These are phyloP conservation scores for Cladosporium sp. DNA, from an alignment of 2,329 filamentous ascomycete species.

Conservation along the genomic window DNA sequence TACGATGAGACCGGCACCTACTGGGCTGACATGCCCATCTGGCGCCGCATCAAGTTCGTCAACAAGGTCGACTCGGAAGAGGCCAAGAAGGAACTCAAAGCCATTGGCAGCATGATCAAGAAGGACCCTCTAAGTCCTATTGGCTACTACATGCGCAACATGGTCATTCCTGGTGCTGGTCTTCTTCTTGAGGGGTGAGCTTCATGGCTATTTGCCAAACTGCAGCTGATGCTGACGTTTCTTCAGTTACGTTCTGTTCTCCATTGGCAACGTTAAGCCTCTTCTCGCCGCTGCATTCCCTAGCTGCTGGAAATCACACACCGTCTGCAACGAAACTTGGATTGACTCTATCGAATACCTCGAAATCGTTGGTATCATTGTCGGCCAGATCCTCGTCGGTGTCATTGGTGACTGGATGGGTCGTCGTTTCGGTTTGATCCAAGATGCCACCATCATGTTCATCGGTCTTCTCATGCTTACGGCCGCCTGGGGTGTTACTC, in stretches of 20 bases:
- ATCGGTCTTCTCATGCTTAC: slow-evolving; percentile 88
- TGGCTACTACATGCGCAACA: slow-evolving; percentile 85
- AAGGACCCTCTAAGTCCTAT: slow-evolving; percentile 80
- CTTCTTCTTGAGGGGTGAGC: slow-evolving; percentile 78
- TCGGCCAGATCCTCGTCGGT: slow-evolving; percentile 86
- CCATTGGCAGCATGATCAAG: slow-evolving; percentile 79
- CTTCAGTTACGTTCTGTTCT: slow-evolving; percentile 84
- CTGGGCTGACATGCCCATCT: slow-evolving; percentile 83
- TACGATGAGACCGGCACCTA: slow-evolving; percentile 82
- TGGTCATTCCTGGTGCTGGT: slow-evolving; percentile 88
- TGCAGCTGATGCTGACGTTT: not conserved
- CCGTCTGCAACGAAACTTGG: slow-evolving; percentile 77
- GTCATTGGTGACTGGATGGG: slow-evolving; percentile 79
- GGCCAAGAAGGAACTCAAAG: slow-evolving; percentile 63
- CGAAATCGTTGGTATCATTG: slow-evolving; percentile 92
- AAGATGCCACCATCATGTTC: slow-evolving; percentile 94
- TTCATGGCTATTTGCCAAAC: not conserved
- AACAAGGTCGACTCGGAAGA: slow-evolving; percentile 70
- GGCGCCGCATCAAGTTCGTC: slow-evolving; percentile 73
- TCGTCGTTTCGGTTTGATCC: slow-evolving; percentile 91
- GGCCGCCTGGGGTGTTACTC: slow-evolving; percentile 80
- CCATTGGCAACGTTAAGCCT: slow-evolving; percentile 87
- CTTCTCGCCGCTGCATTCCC: slow-evolving; percentile 76
- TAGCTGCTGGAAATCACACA: slow-evolving; percentile 66
- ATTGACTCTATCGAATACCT: slow-evolving; percentile 82